Base-by-base conservation (phyloP, 2,329 filamentous ascomycete genomes). In the Metarhizium brunneum region DNA sequence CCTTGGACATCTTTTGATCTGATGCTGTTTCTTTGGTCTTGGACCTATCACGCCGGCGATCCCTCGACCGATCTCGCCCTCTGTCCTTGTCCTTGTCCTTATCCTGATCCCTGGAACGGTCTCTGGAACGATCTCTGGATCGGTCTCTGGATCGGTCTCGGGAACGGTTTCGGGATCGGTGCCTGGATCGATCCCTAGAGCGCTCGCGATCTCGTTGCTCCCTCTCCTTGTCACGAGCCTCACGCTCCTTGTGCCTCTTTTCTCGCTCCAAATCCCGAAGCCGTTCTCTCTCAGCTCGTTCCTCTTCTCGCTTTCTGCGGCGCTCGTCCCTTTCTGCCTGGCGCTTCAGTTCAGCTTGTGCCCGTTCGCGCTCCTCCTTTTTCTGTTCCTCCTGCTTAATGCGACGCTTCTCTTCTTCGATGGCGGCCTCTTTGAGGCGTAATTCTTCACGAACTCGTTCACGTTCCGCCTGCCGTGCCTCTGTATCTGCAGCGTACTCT, bases 401-500 rank as follows among this genome's bases (percentile, higher is more conserved):
- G 54, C 79, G 77, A 32, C 75, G 75, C 64, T 83, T 83, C 67
- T 85, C 81, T 64, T 81, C 84, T 55, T 85, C 78, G 38, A 82
- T 80, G 54, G 82, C 80, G 20, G 76, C 76, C 59, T 86, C 81
- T 60, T 82, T 79, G 48, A 76, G 76, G 53, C 79, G 75, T 18
- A 85, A 72, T 61, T 85, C 81, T 50, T 84, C 80, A 54, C 84
- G 77, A 10, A 84, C 74, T 38, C 77, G 78, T 58, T 85, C 82
- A 11, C 87, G 81, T 54, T 84, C 81, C 8, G 77, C 75, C 38
- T 80, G 75, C 52, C 84, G 81, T 6, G 73, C 75, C 10, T 81
- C 78, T 2, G 85, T 85, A 57, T 90, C 87, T 50, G 78, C 78
- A 1, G 81, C 84, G 67, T 91, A 92, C 51, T 87, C 84, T 55